Conservation (phyloP, 176 grass and related monocot species). For the Carex myosuroides region DNA sequence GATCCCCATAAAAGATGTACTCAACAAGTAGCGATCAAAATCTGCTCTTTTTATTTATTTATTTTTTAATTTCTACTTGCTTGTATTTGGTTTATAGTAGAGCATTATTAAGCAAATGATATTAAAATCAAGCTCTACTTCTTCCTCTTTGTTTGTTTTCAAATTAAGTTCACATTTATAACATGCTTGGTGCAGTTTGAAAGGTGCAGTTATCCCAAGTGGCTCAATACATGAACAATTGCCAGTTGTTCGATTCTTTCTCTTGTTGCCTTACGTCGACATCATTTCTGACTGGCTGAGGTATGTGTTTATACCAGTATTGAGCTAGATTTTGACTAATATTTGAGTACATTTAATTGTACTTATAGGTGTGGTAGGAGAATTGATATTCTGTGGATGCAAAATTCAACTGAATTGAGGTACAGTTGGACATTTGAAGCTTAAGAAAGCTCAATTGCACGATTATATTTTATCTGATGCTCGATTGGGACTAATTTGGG, state of each 20-base stretch:
- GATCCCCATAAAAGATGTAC: neutral
- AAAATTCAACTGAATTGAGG: neutral
- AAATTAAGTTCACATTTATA: neutral
- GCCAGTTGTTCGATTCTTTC: neutral
- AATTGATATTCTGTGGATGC: neutral
- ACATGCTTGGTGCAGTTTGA: neutral
- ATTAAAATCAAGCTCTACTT: neutral
- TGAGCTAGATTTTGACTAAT: neutral
- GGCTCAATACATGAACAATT: neutral
- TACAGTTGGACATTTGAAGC: no score
- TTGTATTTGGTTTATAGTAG: neutral
- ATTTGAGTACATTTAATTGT: neutral
- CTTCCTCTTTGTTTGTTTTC: neutral
- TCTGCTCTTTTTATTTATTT: neutral
- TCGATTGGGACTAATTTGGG: neutral
- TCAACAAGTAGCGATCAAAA: neutral
- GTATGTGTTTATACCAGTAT: neutral
- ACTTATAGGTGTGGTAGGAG: neutral
- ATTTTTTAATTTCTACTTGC: neutral
- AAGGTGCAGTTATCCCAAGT: neutral
- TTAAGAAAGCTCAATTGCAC: neutral
- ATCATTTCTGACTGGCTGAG: constrained; percentile 8
- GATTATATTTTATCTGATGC: neutral
- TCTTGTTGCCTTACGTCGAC: constrained; percentile 10
- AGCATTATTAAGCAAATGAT: constrained; percentile 4